Evolutionary conservation across 768 basidiomycete species (phyloP).

Genomic region (Fistulinella prunicolor): DNA sequence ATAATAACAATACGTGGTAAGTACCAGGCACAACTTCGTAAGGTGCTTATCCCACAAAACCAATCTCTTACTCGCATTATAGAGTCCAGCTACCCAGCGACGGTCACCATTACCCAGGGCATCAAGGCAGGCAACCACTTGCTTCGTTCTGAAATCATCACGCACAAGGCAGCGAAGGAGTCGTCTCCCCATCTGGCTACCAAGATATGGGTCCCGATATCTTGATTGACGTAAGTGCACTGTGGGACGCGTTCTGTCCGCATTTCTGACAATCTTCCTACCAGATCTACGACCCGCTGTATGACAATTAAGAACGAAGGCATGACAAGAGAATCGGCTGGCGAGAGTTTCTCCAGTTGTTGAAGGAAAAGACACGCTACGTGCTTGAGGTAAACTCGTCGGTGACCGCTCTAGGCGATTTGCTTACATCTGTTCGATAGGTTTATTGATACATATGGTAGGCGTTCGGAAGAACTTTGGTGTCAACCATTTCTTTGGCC

Average conservation of each 20-base stretch:
- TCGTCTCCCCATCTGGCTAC: constrained; percentile 70
- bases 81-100: constrained; percentile 40
- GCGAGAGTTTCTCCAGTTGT: too few relatives aligned
- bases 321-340: too few relatives aligned
- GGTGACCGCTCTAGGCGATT: too few relatives aligned
- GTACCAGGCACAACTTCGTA: constrained; percentile 48
- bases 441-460: too few relatives aligned
- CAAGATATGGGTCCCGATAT: constrained; percentile 66
- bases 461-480: too few relatives aligned
- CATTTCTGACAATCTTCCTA: neutral
- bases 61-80: neutral
- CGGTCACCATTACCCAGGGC: constrained; percentile 42
- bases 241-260: constrained; percentile 24
- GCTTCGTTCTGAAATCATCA: constrained; percentile 72
- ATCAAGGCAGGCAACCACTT: constrained; percentile 69
- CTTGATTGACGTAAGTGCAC: constrained; percentile 46
- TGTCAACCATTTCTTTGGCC: neutral
- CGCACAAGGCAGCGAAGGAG: constrained; percentile 42
- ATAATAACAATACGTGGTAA: constrained; percentile 40
- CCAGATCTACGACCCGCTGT: neutral
- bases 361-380: too few relatives aligned
- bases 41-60: constrained; percentile 7
- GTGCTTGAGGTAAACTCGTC: too few relatives aligned
- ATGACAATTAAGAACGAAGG: too few relatives aligned
- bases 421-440: too few relatives aligned